Evolutionary conservation across 2,329 filamentous ascomycete species (phyloP), one percentile per base, ranked within the genome.

Genomic region (Coniosporium tulheliwenetii): DNA sequence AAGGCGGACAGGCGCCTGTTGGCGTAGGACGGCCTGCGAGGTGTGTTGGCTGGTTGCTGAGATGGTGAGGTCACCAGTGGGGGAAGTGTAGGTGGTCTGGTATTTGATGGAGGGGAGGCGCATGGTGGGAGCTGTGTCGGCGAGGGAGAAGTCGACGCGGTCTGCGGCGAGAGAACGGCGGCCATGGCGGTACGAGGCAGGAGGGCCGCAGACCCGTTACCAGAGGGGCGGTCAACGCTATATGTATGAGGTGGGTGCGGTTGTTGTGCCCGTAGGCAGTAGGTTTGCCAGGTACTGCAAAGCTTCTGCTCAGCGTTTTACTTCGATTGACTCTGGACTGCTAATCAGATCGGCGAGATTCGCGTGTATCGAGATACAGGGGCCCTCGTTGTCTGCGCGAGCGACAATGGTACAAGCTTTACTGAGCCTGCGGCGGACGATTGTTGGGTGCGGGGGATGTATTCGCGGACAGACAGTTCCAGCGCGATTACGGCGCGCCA

Each of bases 1-100:
- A 87, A 89, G 54, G 85, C 82, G 47, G 86, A 93, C 52, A 93
- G 69, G 42, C 86, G 76, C 56, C 84, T 82, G 62, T 79, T 87
- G 47, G 81, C 79, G 52, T 79, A 82, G 54, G 85, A 82, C 53
- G 82, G 85, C 61, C 83, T 79, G 50, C 77, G 67, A 52, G 79
- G 70, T 44, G 74, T 60, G 52, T 67, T 73, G 54, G 78, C 69
- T 56, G 74, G 71, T 54, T 72, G 77, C 47, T 69, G 61, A 10
- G 65, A 58, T 41, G 63, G 59, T 44, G 67, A 68, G 15, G 70
- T 71, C 43, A 69, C 57, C 40, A 74, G 62, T 33, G 69, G 68
- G 41, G 70, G 63, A 13, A 69, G 53, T 38, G 60, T 52, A 16
- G 64, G 57, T 45, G 58, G 55, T 46, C 56, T 60, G 19, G 61